Conservation (phyloP, 2,329 filamentous ascomycete species). For the Neonectria faginata region DNA sequence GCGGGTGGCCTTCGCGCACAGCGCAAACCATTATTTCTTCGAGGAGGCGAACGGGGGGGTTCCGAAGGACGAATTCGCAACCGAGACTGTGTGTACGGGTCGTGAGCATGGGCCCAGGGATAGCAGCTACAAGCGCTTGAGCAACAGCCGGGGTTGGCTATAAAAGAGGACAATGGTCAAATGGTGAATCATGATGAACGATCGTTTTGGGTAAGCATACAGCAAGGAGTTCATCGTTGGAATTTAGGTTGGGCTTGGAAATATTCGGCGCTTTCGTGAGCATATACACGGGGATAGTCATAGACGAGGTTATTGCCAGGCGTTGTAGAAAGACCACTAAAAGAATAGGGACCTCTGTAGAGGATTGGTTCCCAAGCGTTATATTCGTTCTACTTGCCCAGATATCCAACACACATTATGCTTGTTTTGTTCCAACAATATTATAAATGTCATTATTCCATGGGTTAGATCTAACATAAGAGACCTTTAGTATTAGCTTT, state of each 20-base stretch:
- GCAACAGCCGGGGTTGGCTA: conserved; percentile 43
- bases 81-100: conserved; percentile 51
- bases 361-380: neutral
- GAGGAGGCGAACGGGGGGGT: conserved; percentile 50
- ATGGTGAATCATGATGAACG: neutral
- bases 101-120: conserved; percentile 30
- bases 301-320: neutral
- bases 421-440: too few relatives aligned
- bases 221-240: conserved; percentile 10
- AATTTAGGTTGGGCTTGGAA: neutral
- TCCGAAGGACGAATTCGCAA: conserved; percentile 43
- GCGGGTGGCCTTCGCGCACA: conserved; percentile 54
- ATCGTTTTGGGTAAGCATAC: neutral
- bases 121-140: conserved; percentile 47
- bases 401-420: neutral
- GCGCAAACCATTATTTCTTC: conserved; percentile 58
- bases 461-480: too few relatives aligned
- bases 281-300: neutral
- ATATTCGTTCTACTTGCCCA: neutral
- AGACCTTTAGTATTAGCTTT: too few relatives aligned
- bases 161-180: conserved; percentile 19
- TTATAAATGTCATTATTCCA: too few relatives aligned
- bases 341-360: neutral
- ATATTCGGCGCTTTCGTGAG: neutral
- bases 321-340: neutral